Percentiles rank a stretch among this genome's conserved stretches.
Conservation (phyloP, 2,329 filamentous ascomycete species). For the Trichoderma lentiforme region DNA sequence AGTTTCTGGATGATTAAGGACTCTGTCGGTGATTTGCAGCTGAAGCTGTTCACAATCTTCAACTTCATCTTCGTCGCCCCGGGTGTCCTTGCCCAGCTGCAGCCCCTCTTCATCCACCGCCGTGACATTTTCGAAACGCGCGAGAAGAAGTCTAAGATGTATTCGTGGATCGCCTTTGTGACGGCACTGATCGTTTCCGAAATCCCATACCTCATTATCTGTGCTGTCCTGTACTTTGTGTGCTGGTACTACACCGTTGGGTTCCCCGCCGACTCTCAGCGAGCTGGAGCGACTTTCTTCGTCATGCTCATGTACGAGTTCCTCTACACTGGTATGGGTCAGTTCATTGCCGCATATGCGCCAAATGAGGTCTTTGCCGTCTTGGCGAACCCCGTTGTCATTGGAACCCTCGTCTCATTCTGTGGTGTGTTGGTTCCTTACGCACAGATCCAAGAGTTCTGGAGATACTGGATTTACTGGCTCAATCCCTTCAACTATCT, state of each 20-base stretch:
- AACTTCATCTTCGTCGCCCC: slow-evolving; percentile 62
- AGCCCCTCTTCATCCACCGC: slow-evolving; percentile 55
- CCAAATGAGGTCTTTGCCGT: slow-evolving; percentile 59
- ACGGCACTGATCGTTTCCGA: slow-evolving; percentile 50
- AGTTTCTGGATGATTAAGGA: slow-evolving; percentile 58
- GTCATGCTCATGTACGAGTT: slow-evolving; percentile 60
- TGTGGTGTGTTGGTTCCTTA: slow-evolving; percentile 74
- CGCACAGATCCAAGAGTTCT: slow-evolving; percentile 59
- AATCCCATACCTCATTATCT: slow-evolving; percentile 44
- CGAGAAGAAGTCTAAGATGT: slow-evolving; percentile 61
- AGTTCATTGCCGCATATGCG: slow-evolving; percentile 61
- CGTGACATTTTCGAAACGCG: slow-evolving; percentile 56
- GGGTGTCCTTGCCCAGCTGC: slow-evolving; percentile 55
- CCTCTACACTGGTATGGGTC: slow-evolving; percentile 58
- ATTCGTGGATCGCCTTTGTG: slow-evolving; percentile 58
- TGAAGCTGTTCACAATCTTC: slow-evolving; percentile 58
- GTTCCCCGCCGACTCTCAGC: slow-evolving; percentile 40
- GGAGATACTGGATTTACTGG: slow-evolving; percentile 64
- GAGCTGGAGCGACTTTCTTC: slow-evolving; percentile 52
- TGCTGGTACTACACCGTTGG: slow-evolving; percentile 60
- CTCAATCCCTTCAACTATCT: slow-evolving; percentile 61
- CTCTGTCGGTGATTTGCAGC: slow-evolving; percentile 48
- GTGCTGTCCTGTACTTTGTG: slow-evolving; percentile 49
- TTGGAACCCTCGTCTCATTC: slow-evolving; percentile 63
- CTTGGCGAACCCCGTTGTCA: slow-evolving; percentile 53